Evolutionary conservation across 768 basidiomycete genomes (phyloP).

Genomic region (Hericium coralloides): DNA sequence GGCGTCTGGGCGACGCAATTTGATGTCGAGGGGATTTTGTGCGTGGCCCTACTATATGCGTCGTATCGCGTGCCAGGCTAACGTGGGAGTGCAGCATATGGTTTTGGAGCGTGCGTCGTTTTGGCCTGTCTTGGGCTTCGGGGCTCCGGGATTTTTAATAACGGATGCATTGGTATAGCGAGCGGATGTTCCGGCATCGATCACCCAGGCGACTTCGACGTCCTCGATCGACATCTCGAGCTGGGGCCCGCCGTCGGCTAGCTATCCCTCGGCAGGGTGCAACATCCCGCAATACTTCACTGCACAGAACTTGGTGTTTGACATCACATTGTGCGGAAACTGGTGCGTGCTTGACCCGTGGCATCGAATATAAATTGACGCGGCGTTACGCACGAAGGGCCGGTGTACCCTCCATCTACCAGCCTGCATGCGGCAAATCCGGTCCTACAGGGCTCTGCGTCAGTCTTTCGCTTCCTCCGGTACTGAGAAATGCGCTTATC

Average conservation of each 20-base stretch:
- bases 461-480: constrained; percentile 10
- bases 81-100: constrained; percentile 27
- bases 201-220: constrained; percentile 22
- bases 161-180: constrained; percentile 20
- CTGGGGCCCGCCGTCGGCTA: constrained; percentile 39
- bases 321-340: constrained; percentile 49
- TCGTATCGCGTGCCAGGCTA: not conserved
- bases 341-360: constrained; percentile 26
- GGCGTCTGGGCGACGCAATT: constrained; percentile 66
- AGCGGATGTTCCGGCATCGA: constrained; percentile 25
- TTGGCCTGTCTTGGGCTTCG: not conserved
- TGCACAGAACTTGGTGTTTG: constrained; percentile 42
- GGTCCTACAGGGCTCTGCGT: constrained; percentile 36
- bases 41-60: constrained; percentile 12
- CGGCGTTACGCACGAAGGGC: constrained; percentile 30
- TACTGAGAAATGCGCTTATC: too few species aligned
- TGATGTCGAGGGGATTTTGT: constrained; percentile 46
- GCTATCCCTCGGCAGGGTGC: constrained; percentile 32
- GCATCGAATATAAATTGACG: too few species aligned
- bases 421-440: constrained; percentile 29
- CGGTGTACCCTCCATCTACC: constrained; percentile 37
- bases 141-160: not conserved
- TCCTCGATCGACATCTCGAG: constrained; percentile 28
- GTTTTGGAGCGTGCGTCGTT: constrained; percentile 36
- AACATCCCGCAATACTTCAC: constrained; percentile 37